Base-by-base conservation (phyloP, 306 rosid species). In the Cicer pinnatifidum region DNA sequence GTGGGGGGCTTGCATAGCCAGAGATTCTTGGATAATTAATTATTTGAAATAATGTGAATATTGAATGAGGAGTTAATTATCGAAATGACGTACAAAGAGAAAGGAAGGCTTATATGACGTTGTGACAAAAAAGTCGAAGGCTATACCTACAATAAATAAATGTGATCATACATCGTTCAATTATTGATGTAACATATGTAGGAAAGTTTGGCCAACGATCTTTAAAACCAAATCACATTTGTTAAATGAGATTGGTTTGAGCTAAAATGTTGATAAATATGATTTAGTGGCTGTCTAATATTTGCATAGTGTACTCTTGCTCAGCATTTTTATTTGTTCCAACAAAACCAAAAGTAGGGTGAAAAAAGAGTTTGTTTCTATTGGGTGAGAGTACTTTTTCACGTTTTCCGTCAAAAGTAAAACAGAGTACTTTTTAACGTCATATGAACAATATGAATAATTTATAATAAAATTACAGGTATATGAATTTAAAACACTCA, bases 281-380 rank as follows among this genome's bases (percentile, higher is more conserved):
- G 58, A 28, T 50, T 68, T 40, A 75, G 84, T 80, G 76, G 67
- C 6, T 60, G 52, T 50, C 37, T 51, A 41, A 75, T 63, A 37
- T 60, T 46, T 48, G 19, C 46, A 19, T 37, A 65, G 16, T 67
- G 75, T 9, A 7, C 1, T 56, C 58, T 41, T 62, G 72, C 50
- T 50, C 69, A 51, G 53, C 40, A 40, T 35, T 75, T 61, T 75
- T 20, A 23, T 81, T 75, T 75, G 68, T 41, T 15, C 56, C 51
- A 77, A 67, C 51, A 77, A 67, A 59, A 10, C 19, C 9, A 68
- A 56, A 59, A 59, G 76, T 23, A 63, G 53, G n/a, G 57, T 4
- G 3, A 19, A 64, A 38, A 59, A 12, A 20, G 8, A 51, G 40
- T 19, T 43, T n/a, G 13, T 33, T 47, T 16, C 43, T 4, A 54